Percentiles rank a stretch among this genome's conserved stretches.
These are phyloP conservation scores for Globisporangium yorkense DNA, from an alignment of 352 stramenopile species.

Conservation along the genomic window DNA sequence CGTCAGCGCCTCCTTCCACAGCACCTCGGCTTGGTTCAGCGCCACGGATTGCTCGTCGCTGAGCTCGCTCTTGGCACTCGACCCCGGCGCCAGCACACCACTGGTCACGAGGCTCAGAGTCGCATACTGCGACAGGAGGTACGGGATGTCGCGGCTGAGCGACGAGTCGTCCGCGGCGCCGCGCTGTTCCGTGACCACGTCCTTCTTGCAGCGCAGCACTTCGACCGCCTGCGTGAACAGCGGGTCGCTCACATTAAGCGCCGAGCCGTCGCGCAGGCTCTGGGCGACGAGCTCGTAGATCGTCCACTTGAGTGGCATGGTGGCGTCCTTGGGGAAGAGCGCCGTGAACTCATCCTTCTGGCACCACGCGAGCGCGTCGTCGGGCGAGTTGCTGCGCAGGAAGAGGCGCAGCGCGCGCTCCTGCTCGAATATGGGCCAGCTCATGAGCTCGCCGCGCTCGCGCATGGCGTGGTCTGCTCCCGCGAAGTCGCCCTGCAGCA, in stretches of 20 bases:
- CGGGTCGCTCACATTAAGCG: conserved; percentile 44
- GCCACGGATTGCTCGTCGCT: conserved; percentile 35
- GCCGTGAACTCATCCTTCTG: conserved; percentile 48
- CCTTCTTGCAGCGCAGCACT: conserved; percentile 57
- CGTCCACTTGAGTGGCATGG: conserved; percentile 59
- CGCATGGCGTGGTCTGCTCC: conserved; percentile 51
- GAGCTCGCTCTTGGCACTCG: conserved; percentile 20
- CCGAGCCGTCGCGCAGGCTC: conserved; percentile 36
- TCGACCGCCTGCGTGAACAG: conserved; percentile 54
- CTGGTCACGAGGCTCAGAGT: conserved; percentile 47
- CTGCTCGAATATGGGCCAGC: conserved; percentile 62
- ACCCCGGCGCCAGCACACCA: conserved; percentile 22
- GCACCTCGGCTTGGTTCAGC: conserved; percentile 56
- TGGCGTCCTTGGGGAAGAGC: conserved; percentile 53
- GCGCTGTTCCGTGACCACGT: conserved; percentile 32
- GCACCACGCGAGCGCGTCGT: conserved; percentile 40
- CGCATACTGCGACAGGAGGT: conserved; percentile 65
- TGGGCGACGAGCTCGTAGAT: conserved; percentile 64
- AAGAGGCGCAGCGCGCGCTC: conserved; percentile 63
- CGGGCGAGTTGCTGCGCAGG: conserved; percentile 44
- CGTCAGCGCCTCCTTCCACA: conserved; percentile 61
- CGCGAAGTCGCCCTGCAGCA: conserved; percentile 53
- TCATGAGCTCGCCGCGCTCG: conserved; percentile 65
- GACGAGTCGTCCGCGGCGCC: conserved; percentile 33
- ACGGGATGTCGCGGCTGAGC: conserved; percentile 60